Percentiles rank a stretch among this genome's conserved stretches.
Conservation (phyloP, 2,329 filamentous ascomycete genomes). For the Talaromyces atroroseus region DNA sequence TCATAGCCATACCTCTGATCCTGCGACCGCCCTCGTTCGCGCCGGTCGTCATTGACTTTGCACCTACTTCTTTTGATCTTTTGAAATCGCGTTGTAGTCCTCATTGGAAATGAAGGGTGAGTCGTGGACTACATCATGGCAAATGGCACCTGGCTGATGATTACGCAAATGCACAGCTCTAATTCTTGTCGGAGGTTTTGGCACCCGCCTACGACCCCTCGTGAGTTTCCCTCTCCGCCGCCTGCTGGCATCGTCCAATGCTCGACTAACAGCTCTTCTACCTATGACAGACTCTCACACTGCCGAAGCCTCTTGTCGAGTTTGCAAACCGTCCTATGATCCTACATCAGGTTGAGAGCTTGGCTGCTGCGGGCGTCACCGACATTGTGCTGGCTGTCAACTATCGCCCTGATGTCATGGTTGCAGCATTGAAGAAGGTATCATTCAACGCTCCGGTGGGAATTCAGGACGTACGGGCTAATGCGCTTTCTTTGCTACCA, state of each 20-base stretch:
- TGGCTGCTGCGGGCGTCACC: conserved; percentile 88
- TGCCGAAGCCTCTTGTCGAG: conserved; percentile 95
- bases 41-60: conserved; percentile 3
- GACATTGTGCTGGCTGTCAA: conserved; percentile 98
- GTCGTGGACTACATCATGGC: conserved; percentile 8
- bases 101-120: conserved; percentile 42
- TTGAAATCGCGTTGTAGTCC: neutral
- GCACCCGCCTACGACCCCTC: conserved; percentile 92
- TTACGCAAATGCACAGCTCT: conserved; percentile 57
- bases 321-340: conserved; percentile 99
- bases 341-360: conserved; percentile 90
- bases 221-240: conserved; percentile 51
- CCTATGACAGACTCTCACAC: conserved; percentile 71
- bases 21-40: neutral
- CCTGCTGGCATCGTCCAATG: conserved; percentile 2
- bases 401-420: conserved; percentile 98
- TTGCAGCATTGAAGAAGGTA: conserved; percentile 83
- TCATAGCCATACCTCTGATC: neutral
- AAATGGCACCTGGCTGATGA: neutral
- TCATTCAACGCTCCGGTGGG: neutral
- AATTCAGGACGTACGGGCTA: neutral
- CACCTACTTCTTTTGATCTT: neutral
- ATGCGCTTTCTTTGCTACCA: conserved; percentile 26
- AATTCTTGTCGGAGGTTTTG: conserved; percentile 98
- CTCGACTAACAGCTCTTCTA: neutral